Percentiles rank a stretch among this genome's conserved stretches.
Evolutionary conservation across 1,139 yeast genomes (phyloP).

Genomic region (Hyphopichia wangnamkhiaoensis): DNA sequence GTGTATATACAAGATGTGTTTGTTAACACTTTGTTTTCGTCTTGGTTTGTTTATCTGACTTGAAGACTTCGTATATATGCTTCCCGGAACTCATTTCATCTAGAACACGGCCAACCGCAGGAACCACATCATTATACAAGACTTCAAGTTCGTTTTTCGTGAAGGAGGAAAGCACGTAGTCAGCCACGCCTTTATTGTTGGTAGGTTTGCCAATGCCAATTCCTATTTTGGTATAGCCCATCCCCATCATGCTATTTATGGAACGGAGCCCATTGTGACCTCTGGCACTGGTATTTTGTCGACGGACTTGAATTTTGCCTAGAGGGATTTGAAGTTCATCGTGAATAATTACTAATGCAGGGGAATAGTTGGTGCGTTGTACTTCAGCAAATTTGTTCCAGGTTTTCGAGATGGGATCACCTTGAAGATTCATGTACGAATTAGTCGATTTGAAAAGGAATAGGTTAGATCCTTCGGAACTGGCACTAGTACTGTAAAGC

Average conservation of each 20-base stretch:
- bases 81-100: constrained; percentile 34
- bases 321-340: constrained; percentile 70
- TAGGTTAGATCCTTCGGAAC: constrained; percentile 20
- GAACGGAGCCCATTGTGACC: constrained; percentile 83
- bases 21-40: neutral
- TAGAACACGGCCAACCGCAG: constrained; percentile 36
- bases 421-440: constrained; percentile 69
- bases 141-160: constrained; percentile 33
- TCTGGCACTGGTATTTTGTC: constrained; percentile 57
- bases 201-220: constrained; percentile 76
- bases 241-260: constrained; percentile 43
- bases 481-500: constrained; percentile 15
- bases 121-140: constrained; percentile 37
- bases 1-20: too few species aligned
- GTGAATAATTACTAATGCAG: constrained; percentile 60
- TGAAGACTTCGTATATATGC: constrained; percentile 30
- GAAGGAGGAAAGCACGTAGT: constrained; percentile 61
- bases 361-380: constrained; percentile 22
- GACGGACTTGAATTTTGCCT: constrained; percentile 64
- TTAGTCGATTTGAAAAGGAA: constrained; percentile 47
- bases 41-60: neutral
- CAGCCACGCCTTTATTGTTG: constrained; percentile 48
- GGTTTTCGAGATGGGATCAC: constrained; percentile 49
- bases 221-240: constrained; percentile 55
- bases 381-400: constrained; percentile 37